Evolutionary conservation across 306 rosid genomes (phyloP).

Genomic region (Vigna radiata): DNA sequence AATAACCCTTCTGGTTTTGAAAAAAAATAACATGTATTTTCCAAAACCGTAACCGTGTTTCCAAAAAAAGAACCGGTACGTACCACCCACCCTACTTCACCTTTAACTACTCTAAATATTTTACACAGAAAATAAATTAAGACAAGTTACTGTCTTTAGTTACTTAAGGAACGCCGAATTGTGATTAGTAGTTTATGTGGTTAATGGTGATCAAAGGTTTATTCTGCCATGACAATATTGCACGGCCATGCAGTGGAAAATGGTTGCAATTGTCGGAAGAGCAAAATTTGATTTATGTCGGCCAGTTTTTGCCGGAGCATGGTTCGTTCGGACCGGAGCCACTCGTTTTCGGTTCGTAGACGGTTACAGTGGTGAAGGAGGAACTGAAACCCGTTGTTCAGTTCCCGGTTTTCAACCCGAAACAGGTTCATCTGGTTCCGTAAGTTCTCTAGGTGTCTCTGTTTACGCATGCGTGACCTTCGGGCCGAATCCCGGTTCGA

Average conservation of each 20-base stretch:
- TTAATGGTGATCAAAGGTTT: constrained; percentile 49
- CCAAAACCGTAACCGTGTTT: constrained; percentile 51
- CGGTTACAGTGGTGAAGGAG: constrained; percentile 49
- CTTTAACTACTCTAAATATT: constrained; percentile 51
- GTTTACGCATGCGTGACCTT: constrained; percentile 92
- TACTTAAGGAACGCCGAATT: constrained; percentile 38
- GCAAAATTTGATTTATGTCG: constrained; percentile 59
- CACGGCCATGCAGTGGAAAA: constrained; percentile 67
- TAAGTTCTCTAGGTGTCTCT: constrained; percentile 82
- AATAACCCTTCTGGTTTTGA: constrained; percentile 46
- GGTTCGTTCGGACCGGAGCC: constrained; percentile 62
- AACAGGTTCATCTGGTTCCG: constrained; percentile 76
- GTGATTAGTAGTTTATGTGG: constrained; percentile 43
- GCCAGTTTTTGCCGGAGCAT: constrained; percentile 61
- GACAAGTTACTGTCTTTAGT: constrained; percentile 35
- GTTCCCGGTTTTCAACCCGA: constrained; percentile 70
- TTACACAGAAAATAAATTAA: constrained; percentile 15
- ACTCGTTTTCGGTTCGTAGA: constrained; percentile 62
- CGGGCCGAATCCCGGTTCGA: constrained; percentile 96
- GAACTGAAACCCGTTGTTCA: constrained; percentile 62
- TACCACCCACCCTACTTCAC: constrained; percentile 33
- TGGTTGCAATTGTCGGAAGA: constrained; percentile 61
- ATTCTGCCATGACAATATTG: constrained; percentile 54
- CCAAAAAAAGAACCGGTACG: constrained; percentile 45
- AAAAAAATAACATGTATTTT: constrained; percentile 40